Conservation (phyloP, 495 filamentous ascomycete species). For the Sabuloglossum arenarium region DNA sequence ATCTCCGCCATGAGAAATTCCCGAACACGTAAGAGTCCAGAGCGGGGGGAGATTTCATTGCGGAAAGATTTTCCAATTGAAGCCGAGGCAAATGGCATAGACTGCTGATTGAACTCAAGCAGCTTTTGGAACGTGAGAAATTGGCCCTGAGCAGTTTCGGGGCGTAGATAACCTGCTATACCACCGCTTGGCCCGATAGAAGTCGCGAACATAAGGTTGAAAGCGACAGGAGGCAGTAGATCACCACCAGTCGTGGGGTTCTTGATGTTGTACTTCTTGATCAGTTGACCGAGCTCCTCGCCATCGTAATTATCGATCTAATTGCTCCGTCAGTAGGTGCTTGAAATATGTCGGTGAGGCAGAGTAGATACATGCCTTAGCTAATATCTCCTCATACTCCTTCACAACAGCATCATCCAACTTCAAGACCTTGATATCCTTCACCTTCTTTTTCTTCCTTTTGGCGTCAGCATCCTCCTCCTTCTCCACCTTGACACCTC, state of each 20-base stretch:
- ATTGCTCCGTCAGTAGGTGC: neutral
- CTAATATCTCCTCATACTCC: slow-evolving; percentile 48
- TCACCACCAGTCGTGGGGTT: slow-evolving; percentile 40
- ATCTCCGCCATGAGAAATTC: slow-evolving; percentile 67
- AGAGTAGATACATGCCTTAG: slow-evolving; percentile 23
- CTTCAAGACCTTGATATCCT: slow-evolving; percentile 34
- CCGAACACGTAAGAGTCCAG: slow-evolving; percentile 44
- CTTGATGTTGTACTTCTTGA: slow-evolving; percentile 42
- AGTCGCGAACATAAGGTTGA: slow-evolving; percentile 63
- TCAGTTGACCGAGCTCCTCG: slow-evolving; percentile 43
- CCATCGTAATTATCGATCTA: slow-evolving; percentile 49
- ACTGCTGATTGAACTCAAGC: slow-evolving; percentile 52
- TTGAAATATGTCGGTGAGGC: neutral
- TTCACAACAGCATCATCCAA: slow-evolving; percentile 39
- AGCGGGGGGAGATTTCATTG: slow-evolving; percentile 50
- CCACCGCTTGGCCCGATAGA: slow-evolving; percentile 45
- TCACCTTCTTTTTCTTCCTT: slow-evolving; percentile 36
- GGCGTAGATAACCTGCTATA: slow-evolving; percentile 39
- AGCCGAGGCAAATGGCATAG: slow-evolving; percentile 60
- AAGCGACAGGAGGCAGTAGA: slow-evolving; percentile 39
- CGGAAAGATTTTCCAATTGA: slow-evolving; percentile 59
- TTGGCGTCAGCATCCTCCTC: slow-evolving; percentile 26
- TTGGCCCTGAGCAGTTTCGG: slow-evolving; percentile 54
- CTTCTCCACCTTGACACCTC: slow-evolving; percentile 40
- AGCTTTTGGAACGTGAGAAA: slow-evolving; percentile 60